Percentiles rank a stretch among this genome's conserved stretches.
phyloP scores from a whole-genome alignment of 257 asterid species.

The Primulina tabacum region DNA sequence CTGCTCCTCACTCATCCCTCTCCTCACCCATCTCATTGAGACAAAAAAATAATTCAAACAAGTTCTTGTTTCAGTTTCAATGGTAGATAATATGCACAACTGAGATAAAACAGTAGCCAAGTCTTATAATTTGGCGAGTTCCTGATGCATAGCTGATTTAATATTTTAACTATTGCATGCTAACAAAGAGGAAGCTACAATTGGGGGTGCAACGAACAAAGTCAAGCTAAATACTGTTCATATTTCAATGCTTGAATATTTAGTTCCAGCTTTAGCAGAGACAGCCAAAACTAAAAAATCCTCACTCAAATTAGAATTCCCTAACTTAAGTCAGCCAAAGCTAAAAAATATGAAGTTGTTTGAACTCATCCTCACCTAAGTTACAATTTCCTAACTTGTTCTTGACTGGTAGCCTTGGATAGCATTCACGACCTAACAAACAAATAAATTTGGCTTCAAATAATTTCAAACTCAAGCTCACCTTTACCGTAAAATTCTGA shows the following conservation, averaged over 20 bases:
- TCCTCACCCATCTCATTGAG: constrained; percentile 2
- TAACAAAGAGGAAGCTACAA: neutral
- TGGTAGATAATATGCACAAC: neutral
- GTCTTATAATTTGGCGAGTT: neutral
- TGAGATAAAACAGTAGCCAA: neutral
- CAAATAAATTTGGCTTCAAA: neutral
- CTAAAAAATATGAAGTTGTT: no score
- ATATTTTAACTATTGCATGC: constrained; percentile 2
- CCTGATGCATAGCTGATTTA: constrained; percentile 1
- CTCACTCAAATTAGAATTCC: no score
- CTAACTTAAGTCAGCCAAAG: no score
- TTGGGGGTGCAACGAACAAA: neutral
- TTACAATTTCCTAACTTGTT: no score
- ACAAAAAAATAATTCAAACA: neutral
- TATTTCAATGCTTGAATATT: no score
- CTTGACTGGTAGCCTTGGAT: neutral
- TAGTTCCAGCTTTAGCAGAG: no score
- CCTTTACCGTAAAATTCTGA: neutral
- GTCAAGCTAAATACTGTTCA: no score
- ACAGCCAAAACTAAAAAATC: no score
- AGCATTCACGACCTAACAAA: neutral
- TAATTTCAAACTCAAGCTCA: neutral
- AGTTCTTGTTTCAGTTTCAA: neutral
- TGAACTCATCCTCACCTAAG: no score
- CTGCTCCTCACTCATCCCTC: constrained; percentile 8